Percentiles rank a stretch among this genome's conserved stretches.
Conservation (phyloP, 2,329 filamentous ascomycete genomes). For the Emergomyces africanus region DNA sequence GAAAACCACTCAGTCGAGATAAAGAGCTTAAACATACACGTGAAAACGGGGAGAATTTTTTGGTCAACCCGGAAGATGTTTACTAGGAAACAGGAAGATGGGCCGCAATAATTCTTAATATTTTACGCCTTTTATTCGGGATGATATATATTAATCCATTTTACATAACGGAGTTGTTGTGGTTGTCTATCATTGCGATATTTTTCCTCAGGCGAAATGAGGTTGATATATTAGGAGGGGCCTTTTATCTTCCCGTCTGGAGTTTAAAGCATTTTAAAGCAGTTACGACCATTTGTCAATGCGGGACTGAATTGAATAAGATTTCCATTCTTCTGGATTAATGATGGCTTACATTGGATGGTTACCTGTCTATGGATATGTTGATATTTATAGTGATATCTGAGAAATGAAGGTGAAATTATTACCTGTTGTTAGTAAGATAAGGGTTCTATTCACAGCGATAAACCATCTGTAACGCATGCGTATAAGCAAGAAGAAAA, state of each 20-base stretch:
- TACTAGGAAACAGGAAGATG: constrained; percentile 28
- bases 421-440: not conserved
- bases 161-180: not conserved
- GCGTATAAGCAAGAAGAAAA: not conserved
- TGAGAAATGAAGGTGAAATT: not conserved
- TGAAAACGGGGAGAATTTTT: constrained; percentile 64
- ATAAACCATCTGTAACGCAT: not conserved
- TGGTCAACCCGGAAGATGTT: constrained; percentile 72
- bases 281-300: not conserved
- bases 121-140: not conserved
- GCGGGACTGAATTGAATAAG: no score
- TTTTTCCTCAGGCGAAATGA: not conserved
- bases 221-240: not conserved
- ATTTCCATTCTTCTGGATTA: not conserved
- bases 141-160: not conserved
- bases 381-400: not conserved
- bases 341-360: not conserved
- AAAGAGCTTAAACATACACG: constrained; percentile 62
- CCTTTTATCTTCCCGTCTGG: not conserved
- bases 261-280: not conserved
- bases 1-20: constrained; percentile 78
- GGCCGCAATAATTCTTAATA: not conserved
- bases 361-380: not conserved
- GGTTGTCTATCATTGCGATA: not conserved
- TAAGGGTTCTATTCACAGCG: not conserved